These are phyloP conservation scores for Candida coleopterorum DNA, from an alignment of 805 yeast genomes.

Conservation along the genomic window DNA sequence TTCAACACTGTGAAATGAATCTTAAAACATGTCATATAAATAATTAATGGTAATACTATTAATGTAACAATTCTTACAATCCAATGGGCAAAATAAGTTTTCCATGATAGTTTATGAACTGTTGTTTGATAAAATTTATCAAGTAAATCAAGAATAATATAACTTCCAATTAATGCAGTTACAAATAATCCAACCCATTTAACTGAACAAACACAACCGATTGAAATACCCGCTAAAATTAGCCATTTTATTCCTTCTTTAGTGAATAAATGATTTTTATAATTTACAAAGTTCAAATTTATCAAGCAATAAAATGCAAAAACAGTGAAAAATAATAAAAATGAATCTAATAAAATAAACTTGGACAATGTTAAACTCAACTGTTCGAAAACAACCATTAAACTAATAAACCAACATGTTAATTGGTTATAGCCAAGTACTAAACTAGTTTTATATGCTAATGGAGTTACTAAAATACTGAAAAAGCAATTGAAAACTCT, in stretches of 20 bases:
- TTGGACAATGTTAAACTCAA: constrained; percentile 82
- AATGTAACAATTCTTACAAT: constrained; percentile 55
- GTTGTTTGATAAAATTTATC: constrained; percentile 37
- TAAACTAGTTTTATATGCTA: constrained; percentile 78
- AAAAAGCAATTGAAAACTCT: constrained; percentile 82
- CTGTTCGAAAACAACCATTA: constrained; percentile 78
- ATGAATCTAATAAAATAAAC: constrained; percentile 87
- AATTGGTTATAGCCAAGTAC: constrained; percentile 67
- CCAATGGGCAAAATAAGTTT: constrained; percentile 64
- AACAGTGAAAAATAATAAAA: constrained; percentile 83
- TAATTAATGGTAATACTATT: constrained; percentile 64
- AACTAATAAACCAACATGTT: constrained; percentile 71
- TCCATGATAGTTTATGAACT: constrained; percentile 10
- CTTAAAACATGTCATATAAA: constrained; percentile 72
- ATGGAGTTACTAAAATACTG: constrained; percentile 79
- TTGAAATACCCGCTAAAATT: constrained; percentile 55
- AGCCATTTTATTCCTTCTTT: constrained; percentile 50
- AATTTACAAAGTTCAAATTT: constrained; percentile 47
- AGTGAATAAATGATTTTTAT: constrained; percentile 31
- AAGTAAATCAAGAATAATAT: constrained; percentile 50
- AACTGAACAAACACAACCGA: constrained; percentile 81
- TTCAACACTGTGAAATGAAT: constrained; percentile 73
- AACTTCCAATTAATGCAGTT: constrained; percentile 56
- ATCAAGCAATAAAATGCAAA: constrained; percentile 30
- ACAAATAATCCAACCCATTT: constrained; percentile 82